Evolutionary conservation across 208 protist genomes (phyloP), one percentile per base, ranked within the genome.

Genomic region (Porcisia hertigi): DNA sequence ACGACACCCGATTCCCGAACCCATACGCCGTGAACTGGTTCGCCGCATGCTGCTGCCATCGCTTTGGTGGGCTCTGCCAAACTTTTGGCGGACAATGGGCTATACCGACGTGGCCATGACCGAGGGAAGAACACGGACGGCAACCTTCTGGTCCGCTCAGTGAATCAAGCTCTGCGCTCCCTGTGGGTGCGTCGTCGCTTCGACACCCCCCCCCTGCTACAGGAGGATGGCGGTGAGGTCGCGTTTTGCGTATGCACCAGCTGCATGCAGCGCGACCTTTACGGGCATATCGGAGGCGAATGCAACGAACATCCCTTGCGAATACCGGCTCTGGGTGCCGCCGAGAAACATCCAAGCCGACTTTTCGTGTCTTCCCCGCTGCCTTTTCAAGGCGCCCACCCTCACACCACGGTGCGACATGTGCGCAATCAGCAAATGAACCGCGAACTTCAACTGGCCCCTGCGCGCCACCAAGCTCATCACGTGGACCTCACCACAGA

Each of bases 401-500:
- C 76, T 77, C n/a, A n/a, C 34, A 80, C 86, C 30, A 85, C 86
- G 63, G 58, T 89, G 39, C 85, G 88, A 1, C 88, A 92, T 79
- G 83, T 83, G 55, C 80, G 83, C 34, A 82, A 75, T 59, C 70
- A 79, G 25, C 70, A 80, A 25, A 66, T 92, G 58, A 65, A 75
- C 18, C 53, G 67, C 23, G 82, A 88, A 18, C 66, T 88, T 25
- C 62, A 76, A 53, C 79, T 92, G 11, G 41, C 62, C 34, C 76
- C 83, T 30, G 77, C 81, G 59, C 57, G 58, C 14, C 74, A 87
- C 65, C 9, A 34, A 5, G 25, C 43, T 23, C 69, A 83, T 20
- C 58, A 25, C 16, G 70, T 71, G 2, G 57, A 12, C 9, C 78
- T 90, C 18, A 63, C 69, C 11, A 52, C 43, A 3, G 86, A 75